Percentiles rank a stretch among this genome's conserved stretches.
Evolutionary conservation across 306 rosid species (phyloP).

Genomic region (Rosa rugosa): DNA sequence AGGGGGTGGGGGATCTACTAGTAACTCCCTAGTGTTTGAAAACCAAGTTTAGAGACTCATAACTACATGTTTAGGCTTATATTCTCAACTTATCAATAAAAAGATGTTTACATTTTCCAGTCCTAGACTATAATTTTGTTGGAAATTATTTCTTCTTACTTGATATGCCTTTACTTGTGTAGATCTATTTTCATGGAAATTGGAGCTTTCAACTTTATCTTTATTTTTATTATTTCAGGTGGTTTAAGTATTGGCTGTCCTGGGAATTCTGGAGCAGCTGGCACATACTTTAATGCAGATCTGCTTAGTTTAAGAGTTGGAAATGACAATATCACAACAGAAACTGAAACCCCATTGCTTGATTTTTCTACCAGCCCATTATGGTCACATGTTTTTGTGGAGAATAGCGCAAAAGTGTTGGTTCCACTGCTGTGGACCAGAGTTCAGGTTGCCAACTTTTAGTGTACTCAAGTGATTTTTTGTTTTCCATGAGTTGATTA

Average conservation of each 20-base stretch:
- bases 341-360: slow-evolving; percentile 96
- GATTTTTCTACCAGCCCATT: slow-evolving; percentile 86
- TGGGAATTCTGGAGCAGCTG: slow-evolving; percentile 96
- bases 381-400: slow-evolving; percentile 98
- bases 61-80: background rate
- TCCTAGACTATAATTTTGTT: background rate
- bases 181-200: slow-evolving; percentile 12
- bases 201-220: slow-evolving; percentile 21
- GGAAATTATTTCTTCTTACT: background rate
- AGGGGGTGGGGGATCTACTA: background rate
- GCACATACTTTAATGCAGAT: slow-evolving; percentile 91
- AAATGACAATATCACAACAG: slow-evolving; percentile 92
- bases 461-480: background rate
- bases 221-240: slow-evolving; percentile 56
- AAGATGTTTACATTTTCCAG: background rate
- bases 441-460: slow-evolving; percentile 69
- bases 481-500: slow-evolving; percentile 7
- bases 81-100: background rate
- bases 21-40: background rate
- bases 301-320: slow-evolving; percentile 85
- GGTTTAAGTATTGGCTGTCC: slow-evolving; percentile 93
- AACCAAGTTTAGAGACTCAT: background rate
- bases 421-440: slow-evolving; percentile 98
- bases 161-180: background rate
- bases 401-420: slow-evolving; percentile 92